Base-by-base conservation (phyloP, 805 yeast genomes). In the Yarrowia deformans region DNA sequence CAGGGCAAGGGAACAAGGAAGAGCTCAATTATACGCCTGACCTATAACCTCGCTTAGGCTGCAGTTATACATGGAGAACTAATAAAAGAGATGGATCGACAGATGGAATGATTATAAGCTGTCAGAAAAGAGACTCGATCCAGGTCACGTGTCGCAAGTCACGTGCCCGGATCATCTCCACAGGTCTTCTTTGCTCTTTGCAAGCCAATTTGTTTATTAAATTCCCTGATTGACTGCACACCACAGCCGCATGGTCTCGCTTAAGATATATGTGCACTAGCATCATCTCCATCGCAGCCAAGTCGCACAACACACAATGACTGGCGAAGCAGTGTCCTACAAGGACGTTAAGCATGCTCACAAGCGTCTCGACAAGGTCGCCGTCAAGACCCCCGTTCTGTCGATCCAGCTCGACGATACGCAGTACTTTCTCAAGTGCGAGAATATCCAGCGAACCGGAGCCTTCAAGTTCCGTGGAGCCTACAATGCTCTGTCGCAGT, bases 381-480 rank as follows among this genome's bases (percentile, higher is more conserved):
- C 52, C 3, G 66, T 60, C 34, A 60, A 45, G 42, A 60, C 66
- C 8, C 66, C 66, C 14, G 66, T 60, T 14, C 43, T 60, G 40
- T 43, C 52, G 13, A 45, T 60, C n/a, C 66, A 60, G 19, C 66
- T 60, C 18, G 66, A 60, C n/a, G 52, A 60, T 19, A 60, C 66
- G 4, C 66, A 60, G 12, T 60, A 60, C 42, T 60, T 43, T 45
- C 40, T 60, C 52, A 60, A 60, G 42, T 60, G 66, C 52, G 66
- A 60, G 52, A 60, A 60, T 34, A 34, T 60, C 42, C 66, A 60
- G 42, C 40, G 66, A 37, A 69, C 70, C 2, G 74, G 74, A 13
- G 74, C 86, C 14, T 83, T 83, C 78, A 83, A 83, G 74, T 79
- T 83, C 68, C 80, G 86, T 68, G 86, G 86, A 34, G 86, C 85